A percentile compares a stretch with the other conserved stretches of the same genome.
Evolutionary conservation across 208 protist species (phyloP).

Genomic region (Histomonas meleagridis): DNA sequence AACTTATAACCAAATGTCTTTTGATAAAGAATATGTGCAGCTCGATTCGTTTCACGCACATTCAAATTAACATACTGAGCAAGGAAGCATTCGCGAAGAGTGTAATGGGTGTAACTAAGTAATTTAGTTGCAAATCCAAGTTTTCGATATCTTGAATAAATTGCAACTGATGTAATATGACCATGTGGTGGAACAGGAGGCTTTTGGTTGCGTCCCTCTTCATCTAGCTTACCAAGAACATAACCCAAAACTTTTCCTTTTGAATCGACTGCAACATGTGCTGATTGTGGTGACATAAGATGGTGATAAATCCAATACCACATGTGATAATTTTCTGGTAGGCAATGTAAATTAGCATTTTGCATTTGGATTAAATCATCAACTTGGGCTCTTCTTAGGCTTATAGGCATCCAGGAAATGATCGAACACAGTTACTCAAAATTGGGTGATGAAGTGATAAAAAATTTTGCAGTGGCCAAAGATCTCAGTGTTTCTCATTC

Average conservation of each 20-base stretch:
- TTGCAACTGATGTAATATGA: not conserved
- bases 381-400: not conserved
- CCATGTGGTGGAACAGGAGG: not conserved
- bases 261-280: not conserved
- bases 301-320: conserved; percentile 34
- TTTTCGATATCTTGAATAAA: conserved; percentile 28
- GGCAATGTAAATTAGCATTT: not conserved
- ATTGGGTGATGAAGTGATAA: too few species aligned
- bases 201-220: not conserved
- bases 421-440: too few species aligned
- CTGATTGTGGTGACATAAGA: not conserved
- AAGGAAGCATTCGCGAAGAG: not conserved
- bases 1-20: not conserved
- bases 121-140: not conserved
- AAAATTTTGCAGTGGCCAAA: too few species aligned
- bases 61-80: not conserved
- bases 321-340: conserved; percentile 22
- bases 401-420: conserved; percentile 32
- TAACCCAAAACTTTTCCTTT: not conserved
- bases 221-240: conserved; percentile 17
- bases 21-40: not conserved
- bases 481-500: too few species aligned
- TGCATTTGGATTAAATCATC: not conserved
- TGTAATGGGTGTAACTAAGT: not conserved
- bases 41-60: conserved; percentile 22